These are phyloP conservation scores for Parascedosporium putredinis DNA, from an alignment of 2,329 filamentous ascomycete species.

Conservation along the genomic window DNA sequence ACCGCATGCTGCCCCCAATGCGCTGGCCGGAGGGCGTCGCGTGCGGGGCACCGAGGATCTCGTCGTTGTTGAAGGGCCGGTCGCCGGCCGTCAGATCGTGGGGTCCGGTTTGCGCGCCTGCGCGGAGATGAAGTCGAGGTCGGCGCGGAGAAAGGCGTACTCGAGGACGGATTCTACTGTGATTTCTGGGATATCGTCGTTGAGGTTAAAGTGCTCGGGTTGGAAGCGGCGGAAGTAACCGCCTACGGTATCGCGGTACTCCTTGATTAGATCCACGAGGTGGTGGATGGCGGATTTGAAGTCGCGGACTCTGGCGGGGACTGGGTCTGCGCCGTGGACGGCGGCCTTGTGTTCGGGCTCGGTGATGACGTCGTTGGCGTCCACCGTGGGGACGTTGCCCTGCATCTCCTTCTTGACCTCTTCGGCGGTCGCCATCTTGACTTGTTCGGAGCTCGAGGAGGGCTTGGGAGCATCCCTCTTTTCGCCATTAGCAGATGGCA, in stretches of 20 bases:
- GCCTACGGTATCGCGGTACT: conserved; percentile 77
- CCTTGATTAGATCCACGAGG: conserved; percentile 59
- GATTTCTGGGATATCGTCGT: conserved; percentile 27
- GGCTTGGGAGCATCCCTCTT: conserved; percentile 19
- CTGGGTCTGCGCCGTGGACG: conserved; percentile 28
- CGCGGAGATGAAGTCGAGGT: conserved; percentile 86
- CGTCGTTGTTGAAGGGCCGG: conserved; percentile 71
- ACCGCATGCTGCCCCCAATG: conserved; percentile 68
- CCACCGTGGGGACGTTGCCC: conserved; percentile 20
- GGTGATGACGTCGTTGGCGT: conserved; percentile 22
- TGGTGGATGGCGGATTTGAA: conserved; percentile 42
- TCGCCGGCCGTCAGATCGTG: conserved; percentile 63
- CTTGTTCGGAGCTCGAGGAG: conserved; percentile 13
- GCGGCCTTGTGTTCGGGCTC: conserved; percentile 25
- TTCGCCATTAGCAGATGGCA: conserved; percentile 20
- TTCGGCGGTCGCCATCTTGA: conserved; percentile 40
- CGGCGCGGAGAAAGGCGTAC: conserved; percentile 88
- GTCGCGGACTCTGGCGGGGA: conserved; percentile 42
- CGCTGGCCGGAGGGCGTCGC: conserved; percentile 43
- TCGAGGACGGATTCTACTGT: conserved; percentile 70
- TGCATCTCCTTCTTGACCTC: conserved; percentile 30
- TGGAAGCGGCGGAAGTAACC: conserved; percentile 91
- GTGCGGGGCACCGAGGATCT: conserved; percentile 59
- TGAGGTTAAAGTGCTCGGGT: conserved; percentile 45
- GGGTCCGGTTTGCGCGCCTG: conserved; percentile 73